Evolutionary conservation across 176 grass and related monocot species (phyloP), one percentile per base, ranked within the genome.

Genomic region (Microstegium vimineum): DNA sequence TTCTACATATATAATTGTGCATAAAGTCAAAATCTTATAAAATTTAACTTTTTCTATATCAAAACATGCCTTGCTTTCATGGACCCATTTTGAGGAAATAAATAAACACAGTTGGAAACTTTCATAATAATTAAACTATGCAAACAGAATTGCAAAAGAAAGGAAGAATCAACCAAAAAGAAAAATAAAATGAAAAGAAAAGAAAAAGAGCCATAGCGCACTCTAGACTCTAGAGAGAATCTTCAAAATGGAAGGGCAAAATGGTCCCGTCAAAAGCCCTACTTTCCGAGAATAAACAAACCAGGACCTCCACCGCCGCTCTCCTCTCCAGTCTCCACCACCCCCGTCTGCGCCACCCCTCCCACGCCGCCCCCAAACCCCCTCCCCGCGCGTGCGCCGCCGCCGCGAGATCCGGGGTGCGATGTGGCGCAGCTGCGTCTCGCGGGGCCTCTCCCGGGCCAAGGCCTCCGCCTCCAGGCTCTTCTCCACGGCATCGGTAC

Each of bases 381-480:
- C 15, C 13, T 32, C 6, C 71, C 32, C 70, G 16, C 61, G 17
- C 61, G 16, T 17, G 35, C 69, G 25, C 33, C 49, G 65, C 27
- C 9, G 75, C 49, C 23, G 77, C 26, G 82, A 75, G 87, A 77
- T 81, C 71, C 30, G 4, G 49, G 46, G n/a, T 40, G 77, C 76
- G 66, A 98, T 94, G 92, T 98, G 95, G 92, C 95, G 92, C 45
- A 38, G 86, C 82, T 98, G 90, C 83, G 75, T 98, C 73, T 91
- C 92, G 32, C 85, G 83, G 25, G 84, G 76, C 83, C 84, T 94
- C 77, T 91, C 90, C 51, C 1, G 8, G 76, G 86, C 77, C 89
- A 95, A 49, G 79, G 78, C 57, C 77, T 82, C 85, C 30, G 77
- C 91, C 52, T 63, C 84, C 67, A 80, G 88, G 86, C 85, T 81